Base-by-base conservation (phyloP, 306 rosid genomes). In the Cajanus cajan region DNA sequence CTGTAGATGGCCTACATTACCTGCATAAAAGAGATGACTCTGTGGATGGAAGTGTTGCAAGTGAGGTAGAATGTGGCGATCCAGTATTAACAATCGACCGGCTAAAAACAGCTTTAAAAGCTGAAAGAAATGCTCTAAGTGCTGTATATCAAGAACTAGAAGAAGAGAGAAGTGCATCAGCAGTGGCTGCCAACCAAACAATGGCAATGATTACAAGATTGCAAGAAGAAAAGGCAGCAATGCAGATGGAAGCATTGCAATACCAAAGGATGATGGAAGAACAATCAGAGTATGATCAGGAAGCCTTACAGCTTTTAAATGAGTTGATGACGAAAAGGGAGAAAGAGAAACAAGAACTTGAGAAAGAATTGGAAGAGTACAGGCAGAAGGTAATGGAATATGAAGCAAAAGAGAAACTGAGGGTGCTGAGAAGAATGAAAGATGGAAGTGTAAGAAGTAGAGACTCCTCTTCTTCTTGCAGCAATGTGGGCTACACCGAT, bases 171-270 rank as follows among this genome's bases (percentile, higher is more conserved):
- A 90, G 94, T 77, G 97, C 97, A 2, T 90, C 97, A 5, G 97
- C 97, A 25, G 68, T 92, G 22, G 96, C 97, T 24, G 84, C 97
- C 4, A 92, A 92, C 79, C 93, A 92, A 54, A 92, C 97, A 66
- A 92, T 92, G 97, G 96, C 96, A 15, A 92, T 92, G 97, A 92
- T 90, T 54, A 92, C 97, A n/a, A 87, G 97, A 73, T 86, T 92
- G 66, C 97, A 92, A 40, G 97, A 92, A 85, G 97, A 92, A 81
- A 92, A 92, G 59, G 96, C 96, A 1, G 89, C 93, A 51, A 88
- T 89, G 96, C 93, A 90, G 85, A 92, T 92, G 97, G 96, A 92
- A 82, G 97, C 96, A 36, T 58, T 90, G 83, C 97, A 92, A 79
- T 92, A 92, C 85, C 96, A 92, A 64, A 80, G 96, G 55, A 92